Percentiles rank a stretch among this genome's conserved stretches.
Conservation (phyloP, 208 protist genomes). For the Leishmania gerbilli region DNA sequence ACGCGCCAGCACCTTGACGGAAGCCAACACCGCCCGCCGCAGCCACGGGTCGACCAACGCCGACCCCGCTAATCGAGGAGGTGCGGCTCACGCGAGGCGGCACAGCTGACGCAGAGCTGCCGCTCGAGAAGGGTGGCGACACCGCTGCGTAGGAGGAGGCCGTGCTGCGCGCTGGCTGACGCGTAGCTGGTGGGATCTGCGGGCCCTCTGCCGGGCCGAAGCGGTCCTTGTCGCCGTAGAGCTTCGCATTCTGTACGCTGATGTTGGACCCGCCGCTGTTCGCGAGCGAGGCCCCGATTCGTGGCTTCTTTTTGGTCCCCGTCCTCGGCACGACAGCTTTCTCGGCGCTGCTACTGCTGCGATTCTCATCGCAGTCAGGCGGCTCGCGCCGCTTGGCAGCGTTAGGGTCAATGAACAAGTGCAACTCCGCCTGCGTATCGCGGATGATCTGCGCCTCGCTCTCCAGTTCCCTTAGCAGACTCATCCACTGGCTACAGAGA, state of each 20-base stretch:
- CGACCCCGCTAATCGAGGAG: conserved; percentile 10
- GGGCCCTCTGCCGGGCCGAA: conserved; percentile 69
- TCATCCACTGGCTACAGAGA: conserved; percentile 39
- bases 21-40: neutral
- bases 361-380: conserved; percentile 12
- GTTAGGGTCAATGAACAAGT: conserved; percentile 22
- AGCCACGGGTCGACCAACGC: neutral
- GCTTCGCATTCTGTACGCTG: conserved; percentile 43
- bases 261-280: conserved; percentile 10
- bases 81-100: conserved; percentile 9
- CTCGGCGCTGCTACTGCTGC: conserved; percentile 15
- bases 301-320: conserved; percentile 17
- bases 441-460: conserved; percentile 43
- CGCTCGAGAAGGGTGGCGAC: neutral
- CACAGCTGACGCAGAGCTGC: neutral
- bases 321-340: neutral
- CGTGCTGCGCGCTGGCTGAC: conserved; percentile 10
- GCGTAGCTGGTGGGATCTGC: conserved; percentile 3
- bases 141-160: conserved; percentile 1
- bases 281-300: conserved; percentile 1
- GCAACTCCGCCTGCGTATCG: conserved; percentile 42
- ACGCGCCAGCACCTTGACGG: neutral
- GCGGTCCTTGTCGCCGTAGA: conserved; percentile 85
- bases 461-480: conserved; percentile 39
- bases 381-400: conserved; percentile 10